A percentile compares a stretch with the other conserved stretches of the same genome.
Evolutionary conservation across 305 asterid species (phyloP).

Genomic region (Solanum hybrid): DNA sequence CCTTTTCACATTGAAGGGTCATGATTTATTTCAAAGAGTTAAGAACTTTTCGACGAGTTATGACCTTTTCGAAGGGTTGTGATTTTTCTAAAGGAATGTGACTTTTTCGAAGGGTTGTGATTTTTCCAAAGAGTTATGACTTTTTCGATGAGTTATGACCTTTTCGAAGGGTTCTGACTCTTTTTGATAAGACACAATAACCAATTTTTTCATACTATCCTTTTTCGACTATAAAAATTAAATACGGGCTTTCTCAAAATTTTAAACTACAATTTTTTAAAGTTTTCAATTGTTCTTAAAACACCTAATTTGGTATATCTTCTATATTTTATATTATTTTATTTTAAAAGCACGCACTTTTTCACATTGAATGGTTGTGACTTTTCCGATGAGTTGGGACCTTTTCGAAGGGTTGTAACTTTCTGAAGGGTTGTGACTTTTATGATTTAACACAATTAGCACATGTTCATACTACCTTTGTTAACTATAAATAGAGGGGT

Average conservation of each 20-base stretch:
- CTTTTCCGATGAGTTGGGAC: no score
- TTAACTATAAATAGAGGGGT: not conserved
- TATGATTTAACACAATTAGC: not conserved
- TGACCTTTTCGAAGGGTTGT: not conserved
- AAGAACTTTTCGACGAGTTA: not conserved
- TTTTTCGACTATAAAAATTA: no score
- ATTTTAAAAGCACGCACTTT: no score
- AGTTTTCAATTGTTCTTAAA: no score
- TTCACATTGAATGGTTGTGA: no score
- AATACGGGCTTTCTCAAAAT: no score
- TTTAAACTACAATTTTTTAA: no score
- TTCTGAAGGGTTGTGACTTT: not conserved
- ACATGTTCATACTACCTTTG: not conserved
- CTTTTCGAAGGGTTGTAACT: no score
- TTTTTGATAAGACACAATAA: no score
- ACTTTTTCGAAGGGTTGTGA: not conserved
- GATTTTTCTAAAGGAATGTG: not conserved
- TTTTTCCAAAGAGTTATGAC: not conserved
- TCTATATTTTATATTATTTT: no score
- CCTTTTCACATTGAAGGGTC: not conserved
- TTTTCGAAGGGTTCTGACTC: not conserved
- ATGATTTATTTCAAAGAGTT: not conserved
- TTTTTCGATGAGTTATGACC: not conserved
- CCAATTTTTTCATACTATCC: no score
- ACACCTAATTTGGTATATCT: no score